Evolutionary conservation across 2,329 filamentous ascomycete genomes (phyloP).

Genomic region (Pestalotiopsis sp.): DNA sequence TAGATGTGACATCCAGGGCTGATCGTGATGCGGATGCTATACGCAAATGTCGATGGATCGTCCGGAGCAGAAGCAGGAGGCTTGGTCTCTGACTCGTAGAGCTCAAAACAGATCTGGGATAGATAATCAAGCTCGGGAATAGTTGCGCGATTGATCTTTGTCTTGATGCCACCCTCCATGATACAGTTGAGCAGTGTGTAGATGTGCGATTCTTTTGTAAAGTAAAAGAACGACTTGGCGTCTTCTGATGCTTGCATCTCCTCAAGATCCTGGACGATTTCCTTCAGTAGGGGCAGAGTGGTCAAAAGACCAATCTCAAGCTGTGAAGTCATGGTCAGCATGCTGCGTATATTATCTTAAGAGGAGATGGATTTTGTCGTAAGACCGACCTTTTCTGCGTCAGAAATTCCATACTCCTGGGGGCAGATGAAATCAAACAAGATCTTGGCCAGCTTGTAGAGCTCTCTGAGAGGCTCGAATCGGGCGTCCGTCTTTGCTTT

Average conservation of each 20-base stretch:
- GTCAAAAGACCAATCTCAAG: constrained; percentile 97
- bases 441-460: constrained; percentile 92
- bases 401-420: constrained; percentile 95
- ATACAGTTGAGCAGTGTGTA: constrained; percentile 98
- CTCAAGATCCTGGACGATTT: constrained; percentile 95
- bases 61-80: constrained; percentile 42
- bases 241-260: constrained; percentile 90
- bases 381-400: constrained; percentile 72
- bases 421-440: constrained; percentile 98
- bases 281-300: constrained; percentile 88
- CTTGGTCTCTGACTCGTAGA: constrained; percentile 91
- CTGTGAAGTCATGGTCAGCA: constrained; percentile 28
- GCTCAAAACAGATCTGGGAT: constrained; percentile 95
- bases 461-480: constrained; percentile 84
- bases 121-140: constrained; percentile 98
- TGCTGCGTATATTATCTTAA: not conserved
- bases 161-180: constrained; percentile 92
- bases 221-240: constrained; percentile 97
- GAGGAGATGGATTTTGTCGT: not conserved
- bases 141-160: constrained; percentile 91
- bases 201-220: constrained; percentile 98
- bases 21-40: constrained; percentile 95
- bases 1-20: constrained; percentile 95
- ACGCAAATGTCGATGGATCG: constrained; percentile 78
- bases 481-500: constrained; percentile 82